Conservation (phyloP, 2,329 filamentous ascomycete genomes). For the Aspergillus aculeatinus region DNA sequence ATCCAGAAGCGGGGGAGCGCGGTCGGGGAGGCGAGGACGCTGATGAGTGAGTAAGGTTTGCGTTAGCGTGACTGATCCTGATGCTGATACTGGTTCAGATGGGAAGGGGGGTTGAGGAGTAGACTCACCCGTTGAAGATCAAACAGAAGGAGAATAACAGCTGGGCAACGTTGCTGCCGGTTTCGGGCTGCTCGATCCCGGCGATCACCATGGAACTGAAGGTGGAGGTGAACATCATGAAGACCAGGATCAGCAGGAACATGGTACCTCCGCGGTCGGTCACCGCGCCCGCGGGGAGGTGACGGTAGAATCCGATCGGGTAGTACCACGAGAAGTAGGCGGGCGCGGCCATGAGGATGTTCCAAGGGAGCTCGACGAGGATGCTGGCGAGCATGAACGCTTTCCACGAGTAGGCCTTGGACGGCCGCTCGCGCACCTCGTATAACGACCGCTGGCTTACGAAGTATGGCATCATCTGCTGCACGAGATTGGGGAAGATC, state of each 20-base stretch:
- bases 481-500: slow-evolving; percentile 62
- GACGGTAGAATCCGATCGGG: slow-evolving; percentile 50
- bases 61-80: no score
- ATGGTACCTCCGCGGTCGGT: slow-evolving; percentile 60
- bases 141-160: slow-evolving; percentile 58
- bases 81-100: no score
- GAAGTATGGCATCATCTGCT: slow-evolving; percentile 57
- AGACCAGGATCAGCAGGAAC: slow-evolving; percentile 62
- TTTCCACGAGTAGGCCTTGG: slow-evolving; percentile 70
- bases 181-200: slow-evolving; percentile 65
- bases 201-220: slow-evolving; percentile 73
- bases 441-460: slow-evolving; percentile 56
- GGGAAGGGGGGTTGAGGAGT: neutral
- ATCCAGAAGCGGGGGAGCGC: slow-evolving; percentile 71
- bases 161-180: slow-evolving; percentile 61
- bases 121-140: slow-evolving; percentile 52
- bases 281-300: slow-evolving; percentile 36
- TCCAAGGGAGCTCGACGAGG: slow-evolving; percentile 65
- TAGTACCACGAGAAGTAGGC: slow-evolving; percentile 68
- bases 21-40: slow-evolving; percentile 60
- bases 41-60: slow-evolving; percentile 11
- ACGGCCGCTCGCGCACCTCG: slow-evolving; percentile 58
- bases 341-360: slow-evolving; percentile 57
- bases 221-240: slow-evolving; percentile 67
- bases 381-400: slow-evolving; percentile 68